These are phyloP conservation scores for Davidsoniella virescens DNA, from an alignment of 2,329 filamentous ascomycete species.

Conservation along the genomic window DNA sequence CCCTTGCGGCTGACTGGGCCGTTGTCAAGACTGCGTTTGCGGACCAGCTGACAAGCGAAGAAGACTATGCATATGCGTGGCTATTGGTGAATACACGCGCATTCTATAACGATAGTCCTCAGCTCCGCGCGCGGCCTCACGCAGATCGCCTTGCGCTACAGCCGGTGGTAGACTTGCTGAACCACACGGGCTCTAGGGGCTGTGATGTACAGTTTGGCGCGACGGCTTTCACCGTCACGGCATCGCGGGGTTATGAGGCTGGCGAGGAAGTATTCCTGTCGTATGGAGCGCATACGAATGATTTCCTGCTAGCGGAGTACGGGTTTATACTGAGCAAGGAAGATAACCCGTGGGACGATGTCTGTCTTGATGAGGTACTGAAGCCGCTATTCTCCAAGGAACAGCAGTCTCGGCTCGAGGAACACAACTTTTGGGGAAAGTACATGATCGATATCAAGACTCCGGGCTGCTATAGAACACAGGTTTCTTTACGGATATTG, in stretches of 20 bases:
- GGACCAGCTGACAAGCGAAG: slow-evolving; percentile 17
- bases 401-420: slow-evolving; percentile 26
- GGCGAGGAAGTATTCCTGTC: slow-evolving; percentile 53
- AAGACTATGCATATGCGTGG: slow-evolving; percentile 39
- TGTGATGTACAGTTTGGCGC: slow-evolving; percentile 36
- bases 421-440: slow-evolving; percentile 31
- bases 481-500: slow-evolving; percentile 32
- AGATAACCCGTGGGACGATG: slow-evolving; percentile 35
- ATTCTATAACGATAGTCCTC: slow-evolving; percentile 38
- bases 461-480: slow-evolving; percentile 36
- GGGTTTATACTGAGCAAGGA: slow-evolving; percentile 29
- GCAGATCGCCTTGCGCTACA: slow-evolving; percentile 52
- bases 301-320: slow-evolving; percentile 56
- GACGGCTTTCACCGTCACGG: slow-evolving; percentile 37
- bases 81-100: slow-evolving; percentile 45
- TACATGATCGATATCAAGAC: slow-evolving; percentile 34
- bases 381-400: slow-evolving; percentile 22
- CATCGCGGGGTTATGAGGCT: slow-evolving; percentile 30
- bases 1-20: slow-evolving; percentile 26
- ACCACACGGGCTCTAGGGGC: slow-evolving; percentile 28
- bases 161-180: slow-evolving; percentile 61
- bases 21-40: slow-evolving; percentile 20
- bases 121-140: slow-evolving; percentile 26
- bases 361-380: slow-evolving; percentile 30
- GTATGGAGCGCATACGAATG: slow-evolving; percentile 56